Percentiles rank a stretch among this genome's conserved stretches.
Conservation (phyloP, 805 yeast species). For the Candida parachauliodes region DNA sequence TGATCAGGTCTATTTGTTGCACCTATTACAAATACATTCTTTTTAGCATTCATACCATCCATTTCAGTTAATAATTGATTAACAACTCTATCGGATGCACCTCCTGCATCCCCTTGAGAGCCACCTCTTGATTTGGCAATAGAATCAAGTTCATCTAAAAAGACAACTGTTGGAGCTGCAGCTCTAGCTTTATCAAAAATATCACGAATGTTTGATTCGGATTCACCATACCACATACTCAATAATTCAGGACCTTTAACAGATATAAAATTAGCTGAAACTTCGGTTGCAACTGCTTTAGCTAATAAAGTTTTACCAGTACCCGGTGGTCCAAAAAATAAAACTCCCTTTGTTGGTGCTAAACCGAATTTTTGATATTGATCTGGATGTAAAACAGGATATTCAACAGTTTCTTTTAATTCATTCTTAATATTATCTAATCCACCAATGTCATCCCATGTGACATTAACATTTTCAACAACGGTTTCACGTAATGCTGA, state of each 20-base stretch:
- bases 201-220: conserved; percentile 95
- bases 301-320: conserved; percentile 98
- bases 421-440: conserved; percentile 93
- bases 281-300: conserved; percentile 99
- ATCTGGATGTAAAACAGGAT: conserved; percentile 98
- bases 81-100: conserved; percentile 94
- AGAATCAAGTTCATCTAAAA: conserved; percentile 96
- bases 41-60: conserved; percentile 99
- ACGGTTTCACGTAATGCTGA: conserved; percentile 99
- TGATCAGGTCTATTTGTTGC: conserved; percentile 99
- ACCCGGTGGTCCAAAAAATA: conserved; percentile 99
- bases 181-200: conserved; percentile 98
- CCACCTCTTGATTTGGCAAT: conserved; percentile 98
- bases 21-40: conserved; percentile 97
- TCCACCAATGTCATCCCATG: conserved; percentile 99
- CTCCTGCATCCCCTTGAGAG: conserved; percentile 87
- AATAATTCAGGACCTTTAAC: conserved; percentile 96
- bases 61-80: conserved; percentile 94
- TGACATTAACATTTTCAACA: conserved; percentile 96
- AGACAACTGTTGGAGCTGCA: conserved; percentile 98
- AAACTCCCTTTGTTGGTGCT: conserved; percentile 96
- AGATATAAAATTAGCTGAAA: conserved; percentile 94
- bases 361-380: conserved; percentile 97
- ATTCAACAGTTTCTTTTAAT: conserved; percentile 97
- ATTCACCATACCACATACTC: conserved; percentile 99